Percentiles rank a stretch among this genome's conserved stretches.
These are phyloP conservation scores for Beauveria rudraprayagi DNA, from an alignment of 2,329 filamentous ascomycete genomes.

Conservation along the genomic window DNA sequence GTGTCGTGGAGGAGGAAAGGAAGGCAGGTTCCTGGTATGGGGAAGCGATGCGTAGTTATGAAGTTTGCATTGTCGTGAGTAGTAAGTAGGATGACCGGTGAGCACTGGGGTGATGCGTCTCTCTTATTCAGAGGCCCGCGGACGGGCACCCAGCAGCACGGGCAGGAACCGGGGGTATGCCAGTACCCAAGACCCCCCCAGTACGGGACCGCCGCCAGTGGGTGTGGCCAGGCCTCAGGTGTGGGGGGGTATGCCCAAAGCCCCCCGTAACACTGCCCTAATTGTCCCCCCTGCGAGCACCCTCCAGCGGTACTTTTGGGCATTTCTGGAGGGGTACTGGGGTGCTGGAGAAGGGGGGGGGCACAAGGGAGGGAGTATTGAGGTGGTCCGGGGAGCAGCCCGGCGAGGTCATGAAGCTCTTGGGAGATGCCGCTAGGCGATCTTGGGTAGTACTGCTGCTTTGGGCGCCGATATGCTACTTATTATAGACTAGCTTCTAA, in stretches of 20 bases:
- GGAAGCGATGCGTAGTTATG: constrained; percentile 19
- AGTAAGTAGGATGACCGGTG: constrained; percentile 19
- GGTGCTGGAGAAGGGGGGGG: background rate
- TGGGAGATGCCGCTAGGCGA: background rate
- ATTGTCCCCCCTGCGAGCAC: background rate
- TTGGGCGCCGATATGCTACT: background rate
- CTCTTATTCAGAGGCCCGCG: constrained; percentile 9
- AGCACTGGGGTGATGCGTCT: constrained; percentile 16
- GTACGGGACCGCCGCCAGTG: constrained; percentile 7
- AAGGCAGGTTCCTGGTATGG: constrained; percentile 14
- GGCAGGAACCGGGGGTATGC: constrained; percentile 8
- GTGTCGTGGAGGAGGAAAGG: constrained; percentile 14
- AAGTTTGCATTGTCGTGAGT: constrained; percentile 16
- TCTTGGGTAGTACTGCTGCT: background rate
- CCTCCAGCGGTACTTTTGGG: constrained; percentile 4
- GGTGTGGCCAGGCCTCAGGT: background rate
- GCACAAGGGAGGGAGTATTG: constrained; percentile 2
- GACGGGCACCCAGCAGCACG: constrained; percentile 5
- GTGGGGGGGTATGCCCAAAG: background rate
- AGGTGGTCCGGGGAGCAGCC: constrained; percentile 5
- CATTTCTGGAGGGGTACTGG: background rate
- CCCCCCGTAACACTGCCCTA: background rate
- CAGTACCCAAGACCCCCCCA: constrained; percentile 6
- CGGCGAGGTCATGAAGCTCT: background rate
- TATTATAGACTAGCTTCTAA: fast-evolving